These are phyloP conservation scores for Heliosperma pusillum DNA, from an alignment of 148 eudicot genomes.

Conservation along the genomic window DNA sequence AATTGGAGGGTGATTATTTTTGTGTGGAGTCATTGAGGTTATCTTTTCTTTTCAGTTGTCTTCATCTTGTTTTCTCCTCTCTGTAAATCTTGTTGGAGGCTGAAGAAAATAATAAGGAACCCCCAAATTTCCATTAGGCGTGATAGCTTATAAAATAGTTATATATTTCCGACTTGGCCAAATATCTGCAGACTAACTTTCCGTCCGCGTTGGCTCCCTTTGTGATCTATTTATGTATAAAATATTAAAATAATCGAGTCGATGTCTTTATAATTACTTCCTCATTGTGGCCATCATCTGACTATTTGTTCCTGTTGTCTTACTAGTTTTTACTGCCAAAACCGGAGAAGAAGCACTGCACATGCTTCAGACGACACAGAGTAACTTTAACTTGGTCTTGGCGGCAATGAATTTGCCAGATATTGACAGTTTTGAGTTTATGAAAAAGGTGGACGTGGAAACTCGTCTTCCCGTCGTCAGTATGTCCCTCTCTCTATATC, in stretches of 20 bases:
- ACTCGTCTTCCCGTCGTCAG: constrained; percentile 12
- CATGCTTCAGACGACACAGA: neutral
- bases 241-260: neutral
- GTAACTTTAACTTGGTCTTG: constrained; percentile 14
- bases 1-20: neutral
- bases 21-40: neutral
- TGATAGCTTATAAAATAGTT: neutral
- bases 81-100: neutral
- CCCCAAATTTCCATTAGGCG: too few species aligned
- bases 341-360: constrained; percentile 13
- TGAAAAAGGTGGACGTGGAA: neutral
- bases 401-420: constrained; percentile 15
- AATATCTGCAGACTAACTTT: neutral
- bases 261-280: neutral
- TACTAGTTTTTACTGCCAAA: constrained; percentile 12
- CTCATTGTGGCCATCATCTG: neutral
- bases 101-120: too few species aligned
- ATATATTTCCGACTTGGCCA: neutral
- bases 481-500: constrained; percentile 7
- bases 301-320: constrained; percentile 10
- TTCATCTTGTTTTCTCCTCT: neutral
- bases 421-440: constrained; percentile 11
- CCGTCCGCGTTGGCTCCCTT: neutral
- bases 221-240: neutral
- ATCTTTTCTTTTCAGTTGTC: neutral